Evolutionary conservation across 768 basidiomycete species (phyloP), one percentile per base, ranked within the genome.

Genomic region (Boletus sp.): DNA sequence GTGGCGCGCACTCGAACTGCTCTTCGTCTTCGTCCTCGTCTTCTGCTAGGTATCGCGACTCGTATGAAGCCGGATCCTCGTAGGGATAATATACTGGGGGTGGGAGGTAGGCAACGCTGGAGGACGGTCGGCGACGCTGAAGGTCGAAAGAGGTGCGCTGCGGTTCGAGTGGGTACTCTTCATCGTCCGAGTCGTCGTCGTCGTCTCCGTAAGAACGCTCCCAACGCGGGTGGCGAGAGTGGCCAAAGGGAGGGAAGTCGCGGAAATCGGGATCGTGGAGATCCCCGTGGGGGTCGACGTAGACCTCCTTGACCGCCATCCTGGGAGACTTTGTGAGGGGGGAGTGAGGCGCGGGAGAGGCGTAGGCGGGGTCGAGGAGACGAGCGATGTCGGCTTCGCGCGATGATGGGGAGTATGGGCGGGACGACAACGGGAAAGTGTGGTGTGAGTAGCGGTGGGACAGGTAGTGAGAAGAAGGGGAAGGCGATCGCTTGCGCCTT

Each of bases 241-340:
- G 55, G 15, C 50, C 51, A 47, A 76, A 64, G 36, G 77, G 65
- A 30, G 85, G 85, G 57, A 87, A 87, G 71, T 85, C 78, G 59
- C 84, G 77, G 71, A 79, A 87, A 65, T 87, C 85, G 24, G 85
- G 85, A 69, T 87, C 85, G 64, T 87, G 85, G 28, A 85, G 73
- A 69, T 84, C 80, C 48, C 85, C 85, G 57, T 80, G 75, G 67
- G 73, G 75, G 76, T 87, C 85, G 59, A 85, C 79, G 65, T 85
- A 85, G 56, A 78, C 83, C 42, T 68, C 62, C 36, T 41, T 66
- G 15, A 60, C 53, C 1, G 51, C 47, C 51, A 64, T 58, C 44
- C 47, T 56, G 0, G 63, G 51, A 0, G 71, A 54, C 56, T 50
- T 63, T 3, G 28, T 9, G 32, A 64, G 62, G 24, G 74, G 64